phyloP scores from a whole-genome alignment of 1,284 basidiomycete species.

The Anthracocystis walkeri region DNA sequence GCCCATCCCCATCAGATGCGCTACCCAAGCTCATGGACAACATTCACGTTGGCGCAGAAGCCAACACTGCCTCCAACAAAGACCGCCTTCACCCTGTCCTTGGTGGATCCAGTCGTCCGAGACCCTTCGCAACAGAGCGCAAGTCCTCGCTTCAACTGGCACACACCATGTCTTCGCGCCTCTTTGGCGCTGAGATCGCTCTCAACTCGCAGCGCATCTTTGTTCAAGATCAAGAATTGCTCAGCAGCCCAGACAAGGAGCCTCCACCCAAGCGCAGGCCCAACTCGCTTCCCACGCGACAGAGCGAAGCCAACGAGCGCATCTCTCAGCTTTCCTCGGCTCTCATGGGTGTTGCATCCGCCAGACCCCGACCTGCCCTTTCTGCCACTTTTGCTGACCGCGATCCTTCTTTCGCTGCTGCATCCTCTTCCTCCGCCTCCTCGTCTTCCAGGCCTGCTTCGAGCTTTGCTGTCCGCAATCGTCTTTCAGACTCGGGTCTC shows the following conservation, averaged over 20 bases:
- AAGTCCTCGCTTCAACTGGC: conserved; percentile 33
- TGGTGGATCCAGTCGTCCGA: conserved; percentile 25
- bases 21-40: conserved; percentile 32
- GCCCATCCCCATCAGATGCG: conserved; percentile 33
- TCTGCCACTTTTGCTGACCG: conserved; percentile 29
- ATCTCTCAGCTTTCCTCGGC: conserved; percentile 39
- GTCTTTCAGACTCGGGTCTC: conserved; percentile 28
- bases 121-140: conserved; percentile 27
- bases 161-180: conserved; percentile 40
- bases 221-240: conserved; percentile 28
- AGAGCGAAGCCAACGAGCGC: conserved; percentile 38
- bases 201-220: conserved; percentile 46
- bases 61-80: conserved; percentile 9
- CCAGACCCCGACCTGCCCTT: conserved; percentile 27
- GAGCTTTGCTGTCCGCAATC: conserved; percentile 27
- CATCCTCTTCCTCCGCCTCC: conserved; percentile 23
- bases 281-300: conserved; percentile 48
- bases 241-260: conserved; percentile 60
- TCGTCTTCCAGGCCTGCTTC: conserved; percentile 25
- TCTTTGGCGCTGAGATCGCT: conserved; percentile 62
- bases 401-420: conserved; percentile 21
- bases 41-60: conserved; percentile 26
- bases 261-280: conserved; percentile 58
- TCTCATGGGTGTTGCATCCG: conserved; percentile 25
- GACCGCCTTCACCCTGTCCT: conserved; percentile 37